Conservation (phyloP, 768 basidiomycete species). For the Neoboletus brunneissimus region DNA sequence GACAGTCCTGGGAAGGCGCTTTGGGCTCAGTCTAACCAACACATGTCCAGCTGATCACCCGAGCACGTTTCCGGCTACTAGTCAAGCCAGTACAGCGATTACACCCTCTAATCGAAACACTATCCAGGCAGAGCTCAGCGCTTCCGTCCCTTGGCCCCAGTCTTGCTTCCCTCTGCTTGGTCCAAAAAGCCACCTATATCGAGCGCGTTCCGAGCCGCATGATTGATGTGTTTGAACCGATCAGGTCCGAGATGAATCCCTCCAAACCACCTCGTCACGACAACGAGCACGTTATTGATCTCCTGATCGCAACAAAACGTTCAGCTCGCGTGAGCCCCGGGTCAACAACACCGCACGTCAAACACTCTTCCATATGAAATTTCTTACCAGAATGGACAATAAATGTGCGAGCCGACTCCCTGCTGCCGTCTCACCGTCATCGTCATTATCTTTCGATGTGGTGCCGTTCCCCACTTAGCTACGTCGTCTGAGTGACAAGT, state of each 20-base stretch:
- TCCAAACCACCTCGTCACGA: constrained; percentile 94
- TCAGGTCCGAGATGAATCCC: constrained; percentile 90
- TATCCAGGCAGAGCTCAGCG: constrained; percentile 14
- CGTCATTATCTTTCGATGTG: constrained; percentile 73
- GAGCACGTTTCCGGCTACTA: neutral
- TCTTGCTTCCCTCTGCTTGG: constrained; percentile 31
- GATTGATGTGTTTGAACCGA: constrained; percentile 90
- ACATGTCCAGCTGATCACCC: neutral
- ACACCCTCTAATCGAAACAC: neutral
- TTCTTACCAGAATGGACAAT: constrained; percentile 75
- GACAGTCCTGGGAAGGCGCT: constrained; percentile 2
- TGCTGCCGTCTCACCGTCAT: constrained; percentile 92
- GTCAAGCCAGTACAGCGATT: no score
- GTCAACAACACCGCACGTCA: neutral
- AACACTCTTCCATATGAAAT: neutral
- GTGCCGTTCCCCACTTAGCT: neutral
- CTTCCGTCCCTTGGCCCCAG: constrained; percentile 26
- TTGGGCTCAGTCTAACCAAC: no score
- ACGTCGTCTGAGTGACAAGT: neutral
- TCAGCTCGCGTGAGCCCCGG: neutral
- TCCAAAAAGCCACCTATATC: constrained; percentile 87
- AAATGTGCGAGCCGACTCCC: constrained; percentile 89
- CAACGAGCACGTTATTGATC: constrained; percentile 77
- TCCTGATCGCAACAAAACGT: constrained; percentile 45
- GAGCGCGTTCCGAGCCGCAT: constrained; percentile 88